Evolutionary conservation across 2,329 filamentous ascomycete genomes (phyloP).

Genomic region (Colletotrichum agaves): DNA sequence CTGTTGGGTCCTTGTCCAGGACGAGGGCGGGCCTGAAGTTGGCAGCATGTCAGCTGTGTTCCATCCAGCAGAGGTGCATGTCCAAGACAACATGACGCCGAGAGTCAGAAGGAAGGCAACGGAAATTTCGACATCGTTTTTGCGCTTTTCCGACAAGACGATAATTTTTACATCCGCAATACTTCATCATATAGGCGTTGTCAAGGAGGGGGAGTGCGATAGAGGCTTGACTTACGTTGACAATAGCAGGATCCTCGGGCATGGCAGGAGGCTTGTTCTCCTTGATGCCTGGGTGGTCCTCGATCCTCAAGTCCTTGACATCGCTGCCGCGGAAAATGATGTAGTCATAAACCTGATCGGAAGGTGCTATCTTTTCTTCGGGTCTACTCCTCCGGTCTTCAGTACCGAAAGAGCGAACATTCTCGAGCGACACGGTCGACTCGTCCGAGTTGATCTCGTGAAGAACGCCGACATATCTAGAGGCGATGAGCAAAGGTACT

Average conservation of each 20-base stretch:
- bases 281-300: conserved; percentile 80
- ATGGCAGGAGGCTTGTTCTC: conserved; percentile 81
- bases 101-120: conserved; percentile 99
- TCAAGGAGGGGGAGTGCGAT: conserved; percentile 36
- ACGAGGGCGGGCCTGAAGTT: conserved; percentile 53
- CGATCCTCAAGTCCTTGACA: conserved; percentile 96
- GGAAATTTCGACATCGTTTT: conserved; percentile 96
- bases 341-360: conserved; percentile 94
- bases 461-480: conserved; percentile 91
- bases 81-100: conserved; percentile 32
- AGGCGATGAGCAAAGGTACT: conserved; percentile 27
- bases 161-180: conserved; percentile 95
- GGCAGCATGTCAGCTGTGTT: conserved; percentile 43
- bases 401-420: conserved; percentile 93
- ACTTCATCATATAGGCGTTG: conserved; percentile 77
- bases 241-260: conserved; percentile 94
- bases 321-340: conserved; percentile 98
- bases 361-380: conserved; percentile 84
- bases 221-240: conserved; percentile 81
- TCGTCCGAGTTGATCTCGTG: conserved; percentile 98
- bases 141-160: conserved; percentile 89
- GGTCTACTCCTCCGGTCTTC: conserved; percentile 86
- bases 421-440: conserved; percentile 95
- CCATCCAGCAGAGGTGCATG: conserved; percentile 6
- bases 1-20: conserved; percentile 47